Conservation (phyloP, 805 yeast genomes). For the Pichia gijzeniarum region DNA sequence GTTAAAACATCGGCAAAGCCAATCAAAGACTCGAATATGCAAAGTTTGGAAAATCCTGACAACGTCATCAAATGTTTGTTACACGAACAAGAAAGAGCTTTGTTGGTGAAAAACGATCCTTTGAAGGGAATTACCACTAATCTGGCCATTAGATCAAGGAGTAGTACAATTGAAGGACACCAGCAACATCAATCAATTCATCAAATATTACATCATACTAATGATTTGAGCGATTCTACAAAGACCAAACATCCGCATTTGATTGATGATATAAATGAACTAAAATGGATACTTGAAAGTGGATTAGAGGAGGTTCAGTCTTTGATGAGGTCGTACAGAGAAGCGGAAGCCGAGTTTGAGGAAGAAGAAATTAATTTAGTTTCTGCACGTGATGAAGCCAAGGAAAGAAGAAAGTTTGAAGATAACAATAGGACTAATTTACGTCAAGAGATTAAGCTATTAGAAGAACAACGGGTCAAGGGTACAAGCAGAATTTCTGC, state of each 20-base stretch:
- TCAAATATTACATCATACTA: constrained; percentile 4
- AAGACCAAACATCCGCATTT: constrained; percentile 22
- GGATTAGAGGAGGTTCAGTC: constrained; percentile 37
- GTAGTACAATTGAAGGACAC: constrained; percentile 30
- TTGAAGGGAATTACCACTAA: constrained; percentile 24
- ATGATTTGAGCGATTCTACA: constrained; percentile 18
- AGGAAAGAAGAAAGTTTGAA: constrained; percentile 35
- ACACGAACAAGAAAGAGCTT: constrained; percentile 28
- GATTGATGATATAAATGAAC: constrained; percentile 36
- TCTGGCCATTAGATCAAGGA: constrained; percentile 23
- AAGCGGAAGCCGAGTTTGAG: constrained; percentile 30
- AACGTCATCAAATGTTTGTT: constrained; percentile 31
- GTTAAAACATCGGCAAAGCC: constrained; percentile 32
- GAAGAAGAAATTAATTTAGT: constrained; percentile 33
- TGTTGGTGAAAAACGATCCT: constrained; percentile 24
- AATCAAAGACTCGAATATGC: constrained; percentile 14
- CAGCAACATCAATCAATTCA: background rate
- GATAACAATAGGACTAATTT: constrained; percentile 35
- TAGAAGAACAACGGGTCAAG: constrained; percentile 36
- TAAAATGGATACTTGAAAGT: constrained; percentile 35
- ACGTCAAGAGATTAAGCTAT: constrained; percentile 35
- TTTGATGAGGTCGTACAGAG: constrained; percentile 29
- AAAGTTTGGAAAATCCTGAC: constrained; percentile 34
- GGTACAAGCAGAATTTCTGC: constrained; percentile 32
- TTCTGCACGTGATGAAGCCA: constrained; percentile 32